Evolutionary conservation across 768 basidiomycete genomes (phyloP), one percentile per base, ranked within the genome.

Genomic region (Phlegmacium glaucopus): DNA sequence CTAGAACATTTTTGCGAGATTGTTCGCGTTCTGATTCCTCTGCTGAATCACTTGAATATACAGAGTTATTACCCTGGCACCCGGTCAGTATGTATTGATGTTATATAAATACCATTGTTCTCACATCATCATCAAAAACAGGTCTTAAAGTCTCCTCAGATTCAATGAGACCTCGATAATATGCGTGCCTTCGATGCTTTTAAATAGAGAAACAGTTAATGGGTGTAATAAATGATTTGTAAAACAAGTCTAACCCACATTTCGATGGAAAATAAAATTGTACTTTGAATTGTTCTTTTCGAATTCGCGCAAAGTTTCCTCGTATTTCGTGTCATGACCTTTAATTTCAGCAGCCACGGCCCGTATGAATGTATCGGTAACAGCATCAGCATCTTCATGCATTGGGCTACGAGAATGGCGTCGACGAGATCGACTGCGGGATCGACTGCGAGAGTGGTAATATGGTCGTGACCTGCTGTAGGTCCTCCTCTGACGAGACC

Each of bases 21-120:
- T 83, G 80, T 61, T 99, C 94, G 16, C 83, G 77, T 59, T 99
- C 96, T 2, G 88, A 90, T 47, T 96, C 94, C 64, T 97, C 94
- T 6, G 84, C 92, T 30, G 93, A 91, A 67, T 97, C 96, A 15
- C 89, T 92, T 0, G 94, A 93, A 64, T 90, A 92, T 4, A 90
- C 72, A 1, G 89, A 91, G 57, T 90, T 87, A 61, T 90, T 89
- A 7, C 91, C 90, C 90, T 93, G 50, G 1, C 35, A 44, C 4
- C 7, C 8, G 11, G 22, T 51, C 32, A 53, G 50, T 41, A 28
- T 56, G 10, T 22, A 22, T 22, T 22, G 5, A 22, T 22, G 26
- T 36, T 16, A 16, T 18, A 34, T 7, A 44, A 16, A 42, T 36
- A 16, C 34, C 36, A 37, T 16, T 22, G 42, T 37, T 59, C 69